These are phyloP conservation scores for Avicennia marina DNA, from an alignment of 257 asterid genomes.

Conservation along the genomic window DNA sequence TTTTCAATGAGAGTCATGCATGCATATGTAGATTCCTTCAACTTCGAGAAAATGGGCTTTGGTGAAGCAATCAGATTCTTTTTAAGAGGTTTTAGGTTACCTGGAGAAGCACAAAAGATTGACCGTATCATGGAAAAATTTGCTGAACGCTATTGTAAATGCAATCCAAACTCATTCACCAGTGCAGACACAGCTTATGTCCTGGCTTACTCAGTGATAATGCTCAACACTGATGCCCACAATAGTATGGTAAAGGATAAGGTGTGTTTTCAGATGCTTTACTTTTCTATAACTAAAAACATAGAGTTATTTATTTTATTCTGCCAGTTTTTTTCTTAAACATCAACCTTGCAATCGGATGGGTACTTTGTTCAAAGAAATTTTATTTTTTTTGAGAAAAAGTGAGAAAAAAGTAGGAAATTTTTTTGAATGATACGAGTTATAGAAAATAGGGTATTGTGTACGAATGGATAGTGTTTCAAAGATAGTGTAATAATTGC, in stretches of 20 bases:
- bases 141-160: conserved; percentile 98
- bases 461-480: too few relatives aligned
- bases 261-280: conserved; percentile 37
- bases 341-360: too few relatives aligned
- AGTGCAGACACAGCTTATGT: conserved; percentile 99
- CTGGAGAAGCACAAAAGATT: conserved; percentile 99
- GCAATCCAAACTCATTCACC: conserved; percentile 84
- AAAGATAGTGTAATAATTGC: too few relatives aligned
- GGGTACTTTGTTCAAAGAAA: too few relatives aligned
- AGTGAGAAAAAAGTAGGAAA: too few relatives aligned
- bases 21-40: conserved; percentile 94
- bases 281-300: not conserved
- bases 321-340: not conserved
- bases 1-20: conserved; percentile 95
- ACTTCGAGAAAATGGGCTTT: conserved; percentile 84
- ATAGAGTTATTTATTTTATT: conserved; percentile 6
- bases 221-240: conserved; percentile 99
- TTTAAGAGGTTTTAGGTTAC: conserved; percentile 90
- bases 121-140: conserved; percentile 99
- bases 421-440: too few relatives aligned
- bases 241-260: conserved; percentile 96
- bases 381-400: too few relatives aligned
- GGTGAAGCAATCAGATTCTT: conserved; percentile 95
- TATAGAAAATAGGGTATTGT: too few relatives aligned
- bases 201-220: conserved; percentile 95